phyloP scores from a whole-genome alignment of 2,329 filamentous ascomycete species.

The Purpureocillium lavendulum region DNA sequence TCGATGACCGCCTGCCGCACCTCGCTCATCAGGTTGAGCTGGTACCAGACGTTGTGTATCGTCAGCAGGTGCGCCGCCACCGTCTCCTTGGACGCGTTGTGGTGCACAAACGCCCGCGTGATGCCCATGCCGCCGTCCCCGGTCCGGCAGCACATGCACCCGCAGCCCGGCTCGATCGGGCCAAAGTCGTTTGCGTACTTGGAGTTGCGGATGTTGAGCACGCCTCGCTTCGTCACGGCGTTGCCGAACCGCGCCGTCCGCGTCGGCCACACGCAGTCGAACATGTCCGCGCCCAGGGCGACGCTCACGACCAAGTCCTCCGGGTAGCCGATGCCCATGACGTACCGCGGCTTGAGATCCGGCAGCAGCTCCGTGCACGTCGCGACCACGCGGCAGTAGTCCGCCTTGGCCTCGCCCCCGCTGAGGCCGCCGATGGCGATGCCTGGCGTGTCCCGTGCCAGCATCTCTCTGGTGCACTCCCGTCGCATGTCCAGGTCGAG shows the following conservation, averaged over 20 bases:
- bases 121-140: constrained; percentile 68
- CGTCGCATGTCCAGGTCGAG: constrained; percentile 78
- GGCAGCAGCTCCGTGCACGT: constrained; percentile 81
- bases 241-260: constrained; percentile 94
- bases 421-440: constrained; percentile 94
- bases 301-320: constrained; percentile 92
- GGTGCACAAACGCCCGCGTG: constrained; percentile 83
- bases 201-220: constrained; percentile 76
- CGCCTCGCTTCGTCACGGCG: constrained; percentile 72
- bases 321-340: constrained; percentile 98
- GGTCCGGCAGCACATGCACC: constrained; percentile 66
- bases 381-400: constrained; percentile 84
- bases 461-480: constrained; percentile 81
- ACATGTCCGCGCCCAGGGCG: constrained; percentile 96
- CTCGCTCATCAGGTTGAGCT: constrained; percentile 73
- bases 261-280: constrained; percentile 98
- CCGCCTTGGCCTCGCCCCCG: constrained; percentile 87
- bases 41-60: constrained; percentile 93
- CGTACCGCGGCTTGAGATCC: constrained; percentile 89
- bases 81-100: constrained; percentile 90
- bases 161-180: constrained; percentile 76
- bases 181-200: constrained; percentile 71
- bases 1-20: constrained; percentile 71
- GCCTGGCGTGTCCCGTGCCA: constrained; percentile 82
- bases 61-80: constrained; percentile 78